Evolutionary conservation across 306 rosid species (phyloP).

Genomic region (Vachellia pachyceras): DNA sequence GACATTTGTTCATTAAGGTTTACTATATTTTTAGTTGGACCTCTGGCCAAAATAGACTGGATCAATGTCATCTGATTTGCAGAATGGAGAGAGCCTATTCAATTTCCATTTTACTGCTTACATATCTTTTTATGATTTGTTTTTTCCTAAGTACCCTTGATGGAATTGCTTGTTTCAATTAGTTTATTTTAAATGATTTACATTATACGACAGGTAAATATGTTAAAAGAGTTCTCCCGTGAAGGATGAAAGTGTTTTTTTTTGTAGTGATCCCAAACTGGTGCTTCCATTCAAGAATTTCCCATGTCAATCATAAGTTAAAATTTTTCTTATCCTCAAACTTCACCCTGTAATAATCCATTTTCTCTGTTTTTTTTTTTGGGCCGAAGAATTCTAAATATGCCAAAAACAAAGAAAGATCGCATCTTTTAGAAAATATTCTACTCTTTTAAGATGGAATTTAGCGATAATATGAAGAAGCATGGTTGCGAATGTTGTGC

Average conservation of each 20-base stretch:
- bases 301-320: not conserved
- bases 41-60: not conserved
- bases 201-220: too few species aligned
- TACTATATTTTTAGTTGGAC: not conserved
- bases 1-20: not conserved
- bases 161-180: too few species aligned
- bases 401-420: too few species aligned
- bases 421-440: not conserved
- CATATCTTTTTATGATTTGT: too few species aligned
- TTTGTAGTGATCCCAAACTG: not conserved
- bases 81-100: not conserved
- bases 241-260: too few species aligned
- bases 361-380: too few species aligned
- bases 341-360: too few species aligned
- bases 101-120: too few species aligned
- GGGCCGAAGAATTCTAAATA: not conserved
- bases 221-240: too few species aligned
- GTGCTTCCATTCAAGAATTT: not conserved
- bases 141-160: not conserved
- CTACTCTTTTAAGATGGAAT: not conserved
- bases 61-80: not conserved
- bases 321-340: too few species aligned
- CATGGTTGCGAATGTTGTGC: constrained; percentile 15
- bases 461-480: not conserved
- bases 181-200: too few species aligned